phyloP scores from a whole-genome alignment of 1,284 basidiomycete genomes.

The Tilletia indica region DNA sequence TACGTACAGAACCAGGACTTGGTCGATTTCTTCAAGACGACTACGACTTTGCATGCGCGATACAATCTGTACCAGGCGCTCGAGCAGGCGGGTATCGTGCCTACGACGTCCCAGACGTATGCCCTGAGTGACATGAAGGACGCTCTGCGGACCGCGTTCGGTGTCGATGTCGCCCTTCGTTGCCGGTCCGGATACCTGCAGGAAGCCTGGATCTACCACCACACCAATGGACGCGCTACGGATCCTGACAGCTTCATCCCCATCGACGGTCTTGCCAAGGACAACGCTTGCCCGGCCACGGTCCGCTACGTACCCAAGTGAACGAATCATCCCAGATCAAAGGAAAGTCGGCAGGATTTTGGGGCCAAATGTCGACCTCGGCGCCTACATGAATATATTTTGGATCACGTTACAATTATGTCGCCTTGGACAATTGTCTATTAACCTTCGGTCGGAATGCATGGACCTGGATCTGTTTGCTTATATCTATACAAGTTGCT shows the following conservation, averaged over 20 bases:
- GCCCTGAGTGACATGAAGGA: slow-evolving; percentile 25
- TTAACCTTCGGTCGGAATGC: no score
- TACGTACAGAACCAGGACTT: slow-evolving; percentile 29
- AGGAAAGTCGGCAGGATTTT: no score
- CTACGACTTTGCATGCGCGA: slow-evolving; percentile 26
- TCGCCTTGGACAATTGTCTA: no score
- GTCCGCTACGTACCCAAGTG: slow-evolving; percentile 14
- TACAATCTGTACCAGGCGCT: slow-evolving; percentile 32
- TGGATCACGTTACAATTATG: no score
- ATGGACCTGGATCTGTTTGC: no score
- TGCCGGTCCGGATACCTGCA: background rate
- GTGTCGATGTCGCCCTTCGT: slow-evolving; percentile 2
- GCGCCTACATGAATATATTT: no score
- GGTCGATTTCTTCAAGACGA: slow-evolving; percentile 38
- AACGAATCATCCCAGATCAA: no score
- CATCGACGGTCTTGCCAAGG: slow-evolving; percentile 12
- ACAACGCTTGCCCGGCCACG: background rate
- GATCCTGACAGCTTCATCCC: slow-evolving; percentile 1
- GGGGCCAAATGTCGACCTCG: no score
- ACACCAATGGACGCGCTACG: background rate
- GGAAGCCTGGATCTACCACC: slow-evolving; percentile 14
- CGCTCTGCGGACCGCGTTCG: slow-evolving; percentile 11
- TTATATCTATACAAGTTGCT: no score
- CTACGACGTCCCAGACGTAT: slow-evolving; percentile 24
- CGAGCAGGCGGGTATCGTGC: slow-evolving; percentile 25